phyloP scores from a whole-genome alignment of 768 basidiomycete species.

The Trametes elegans region DNA sequence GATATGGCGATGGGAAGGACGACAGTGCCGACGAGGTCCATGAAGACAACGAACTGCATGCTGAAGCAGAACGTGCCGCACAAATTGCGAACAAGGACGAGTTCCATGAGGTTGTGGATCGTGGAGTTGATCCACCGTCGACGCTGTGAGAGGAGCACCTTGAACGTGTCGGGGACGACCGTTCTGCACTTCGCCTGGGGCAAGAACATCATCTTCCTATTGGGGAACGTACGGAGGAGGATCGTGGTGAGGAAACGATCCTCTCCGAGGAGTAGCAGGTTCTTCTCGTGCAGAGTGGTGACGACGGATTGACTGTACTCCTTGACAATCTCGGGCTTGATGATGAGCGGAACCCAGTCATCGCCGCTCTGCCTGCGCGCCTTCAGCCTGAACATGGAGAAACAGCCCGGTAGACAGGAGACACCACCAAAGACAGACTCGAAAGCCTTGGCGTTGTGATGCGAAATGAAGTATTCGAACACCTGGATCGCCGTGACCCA shows the following conservation, averaged over 20 bases:
- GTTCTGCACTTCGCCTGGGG: conserved; percentile 95
- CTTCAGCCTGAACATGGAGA: conserved; percentile 99
- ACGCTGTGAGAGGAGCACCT: conserved; percentile 90
- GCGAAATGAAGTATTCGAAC: conserved; percentile 98
- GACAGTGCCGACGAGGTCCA: conserved; percentile 90
- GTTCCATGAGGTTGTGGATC: conserved; percentile 98
- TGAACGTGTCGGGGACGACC: conserved; percentile 94
- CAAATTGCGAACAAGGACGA: conserved; percentile 92
- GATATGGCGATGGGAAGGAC: conserved; percentile 93
- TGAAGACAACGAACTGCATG: conserved; percentile 99
- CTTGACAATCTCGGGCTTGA: conserved; percentile 95
- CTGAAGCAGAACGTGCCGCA: conserved; percentile 99
- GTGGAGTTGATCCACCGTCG: conserved; percentile 99
- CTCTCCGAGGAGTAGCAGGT: conserved; percentile 92
- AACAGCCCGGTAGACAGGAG: conserved; percentile 98
- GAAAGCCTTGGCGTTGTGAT: conserved; percentile 97
- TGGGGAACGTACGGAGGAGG: conserved; percentile 94
- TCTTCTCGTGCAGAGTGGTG: conserved; percentile 95
- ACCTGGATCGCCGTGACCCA: conserved; percentile 99
- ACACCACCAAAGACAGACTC: conserved; percentile 99
- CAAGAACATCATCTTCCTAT: conserved; percentile 99
- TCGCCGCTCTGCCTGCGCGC: conserved; percentile 84
- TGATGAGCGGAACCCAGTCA: conserved; percentile 96
- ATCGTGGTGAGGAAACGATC: conserved; percentile 98
- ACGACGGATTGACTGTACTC: conserved; percentile 96